Evolutionary conservation across 768 basidiomycete species (phyloP), one percentile per base, ranked within the genome.

Genomic region (Suillus placidus): DNA sequence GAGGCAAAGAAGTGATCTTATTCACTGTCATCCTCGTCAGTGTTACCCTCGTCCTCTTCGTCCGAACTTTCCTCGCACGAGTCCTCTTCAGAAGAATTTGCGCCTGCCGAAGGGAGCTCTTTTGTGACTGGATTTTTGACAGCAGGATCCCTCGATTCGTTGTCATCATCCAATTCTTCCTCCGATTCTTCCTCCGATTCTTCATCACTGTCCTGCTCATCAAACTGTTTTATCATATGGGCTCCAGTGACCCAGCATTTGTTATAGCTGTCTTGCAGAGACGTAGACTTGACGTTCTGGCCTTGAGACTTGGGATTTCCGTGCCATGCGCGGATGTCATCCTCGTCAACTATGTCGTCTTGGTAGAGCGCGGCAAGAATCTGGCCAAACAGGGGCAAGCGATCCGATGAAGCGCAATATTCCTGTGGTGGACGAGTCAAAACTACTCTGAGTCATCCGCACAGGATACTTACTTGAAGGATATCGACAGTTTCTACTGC

Each of bases 251-350:
- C 74, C 92, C 93, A 88, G 73, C 87, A 87, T 72, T 85, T 89
- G 72, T 82, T 80, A 61, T 90, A 72, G 70, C 88, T 89, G 63
- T 89, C 90, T 38, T 76, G 73, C 43, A 80, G 71, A 26, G 71
- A 67, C 5, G 80, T 80, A 14, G 77, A 67, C 61, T 80, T 81
- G 30, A 80, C 68, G 9, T 80, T 85, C 61, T 80, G 81, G 38
- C 84, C 91, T 72, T 82, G 83, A 35, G 88, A 86, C 57, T 73
- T 79, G 30, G 85, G 83, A 60, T 79, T 82, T 62, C 75, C 80
- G 76, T 95, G 89, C 97, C 97, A 99, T 58, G 80, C 82, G n/a
- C 93, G 87, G 69, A 98, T 90, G 68, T 94, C 90, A 60, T 94
- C 91, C 71, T 95, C 95, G 58, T 93, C 92, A 3, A 97, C 88